These are phyloP conservation scores for Pseudogymnoascus sp. DNA, from an alignment of 2,329 filamentous ascomycete genomes.

Conservation along the genomic window DNA sequence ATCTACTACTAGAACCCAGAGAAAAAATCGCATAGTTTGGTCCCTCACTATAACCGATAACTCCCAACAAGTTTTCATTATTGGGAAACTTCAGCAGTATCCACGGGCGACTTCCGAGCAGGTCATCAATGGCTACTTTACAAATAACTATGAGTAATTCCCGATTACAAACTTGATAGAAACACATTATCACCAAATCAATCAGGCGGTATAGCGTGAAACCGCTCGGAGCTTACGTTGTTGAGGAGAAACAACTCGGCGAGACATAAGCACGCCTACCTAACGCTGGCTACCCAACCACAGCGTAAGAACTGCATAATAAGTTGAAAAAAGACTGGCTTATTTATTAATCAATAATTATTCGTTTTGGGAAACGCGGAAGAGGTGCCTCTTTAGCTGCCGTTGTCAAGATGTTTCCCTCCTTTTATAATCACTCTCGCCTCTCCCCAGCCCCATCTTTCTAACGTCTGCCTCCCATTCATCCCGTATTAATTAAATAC, in stretches of 20 bases:
- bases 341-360: not conserved
- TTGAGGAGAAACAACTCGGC: not conserved
- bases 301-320: not conserved
- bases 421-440: not conserved
- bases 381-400: not conserved
- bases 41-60: too few species aligned
- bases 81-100: too few species aligned
- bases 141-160: not conserved
- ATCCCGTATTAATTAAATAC: not conserved
- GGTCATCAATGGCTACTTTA: not conserved
- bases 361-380: not conserved
- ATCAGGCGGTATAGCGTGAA: not conserved
- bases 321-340: not conserved
- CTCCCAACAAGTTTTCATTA: not conserved
- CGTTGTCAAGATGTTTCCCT: not conserved
- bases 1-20: not conserved
- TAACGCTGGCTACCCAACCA: not conserved
- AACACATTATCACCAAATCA: not conserved
- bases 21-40: not conserved
- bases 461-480: not conserved
- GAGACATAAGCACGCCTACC: not conserved
- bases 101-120: not conserved
- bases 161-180: not conserved
- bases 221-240: not conserved
- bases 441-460: not conserved